phyloP scores from a whole-genome alignment of 345 rosid species.

The Brassica nigra region DNA sequence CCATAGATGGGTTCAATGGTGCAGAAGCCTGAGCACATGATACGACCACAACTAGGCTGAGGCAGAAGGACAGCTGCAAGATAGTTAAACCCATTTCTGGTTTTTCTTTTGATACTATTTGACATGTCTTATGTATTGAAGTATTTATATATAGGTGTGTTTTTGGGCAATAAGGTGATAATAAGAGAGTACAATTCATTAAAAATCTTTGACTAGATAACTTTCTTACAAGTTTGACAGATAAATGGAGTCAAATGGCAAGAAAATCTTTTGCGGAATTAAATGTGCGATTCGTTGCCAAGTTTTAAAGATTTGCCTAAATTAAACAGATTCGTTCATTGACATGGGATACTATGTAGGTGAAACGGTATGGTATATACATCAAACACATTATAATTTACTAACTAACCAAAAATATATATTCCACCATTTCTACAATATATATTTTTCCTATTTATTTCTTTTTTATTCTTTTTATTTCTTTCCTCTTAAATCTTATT shows the following conservation, averaged over 20 bases:
- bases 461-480: background rate
- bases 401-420: background rate
- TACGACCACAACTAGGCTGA: constrained; percentile 29
- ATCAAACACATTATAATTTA: background rate
- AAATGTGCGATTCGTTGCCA: background rate
- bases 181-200: constrained; percentile 7
- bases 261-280: background rate
- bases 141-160: background rate
- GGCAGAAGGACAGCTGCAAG: constrained; percentile 21
- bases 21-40: constrained; percentile 7
- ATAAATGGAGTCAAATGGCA: background rate
- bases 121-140: background rate
- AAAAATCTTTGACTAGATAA: constrained; percentile 9
- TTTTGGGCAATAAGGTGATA: constrained; percentile 10
- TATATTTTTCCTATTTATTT: background rate
- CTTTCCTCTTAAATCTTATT: background rate
- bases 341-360: background rate
- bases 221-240: constrained; percentile 26
- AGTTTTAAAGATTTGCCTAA: constrained; percentile 13
- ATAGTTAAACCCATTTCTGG: constrained; percentile 29
- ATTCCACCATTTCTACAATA: background rate
- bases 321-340: background rate
- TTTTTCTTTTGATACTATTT: background rate
- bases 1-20: constrained; percentile 4
- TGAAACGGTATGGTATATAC: background rate